Evolutionary conservation across 768 basidiomycete species (phyloP).

Genomic region (Coprinopsis cinerea): DNA sequence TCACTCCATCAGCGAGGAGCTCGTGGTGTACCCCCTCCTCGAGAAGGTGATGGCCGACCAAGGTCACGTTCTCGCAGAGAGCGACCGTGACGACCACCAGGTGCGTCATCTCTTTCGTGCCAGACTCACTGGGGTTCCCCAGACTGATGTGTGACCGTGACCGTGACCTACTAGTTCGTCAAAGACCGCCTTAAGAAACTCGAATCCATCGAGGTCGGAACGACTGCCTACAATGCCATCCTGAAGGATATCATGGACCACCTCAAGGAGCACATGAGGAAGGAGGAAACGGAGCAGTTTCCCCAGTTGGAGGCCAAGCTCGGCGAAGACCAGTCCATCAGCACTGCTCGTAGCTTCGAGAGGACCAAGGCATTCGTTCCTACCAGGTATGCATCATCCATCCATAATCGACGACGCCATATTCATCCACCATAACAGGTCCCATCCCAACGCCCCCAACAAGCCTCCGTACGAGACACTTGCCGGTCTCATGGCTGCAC

Average conservation of each 20-base stretch:
- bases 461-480: conserved; percentile 58
- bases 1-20: conserved; percentile 57
- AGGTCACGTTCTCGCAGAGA: conserved; percentile 44
- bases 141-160: not conserved
- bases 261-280: conserved; percentile 46
- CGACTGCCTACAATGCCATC: conserved; percentile 32
- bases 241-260: conserved; percentile 42
- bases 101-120: conserved; percentile 21
- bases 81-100: conserved; percentile 53
- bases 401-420: not conserved
- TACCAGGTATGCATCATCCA: conserved; percentile 37
- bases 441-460: conserved; percentile 34
- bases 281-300: conserved; percentile 52
- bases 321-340: conserved; percentile 34
- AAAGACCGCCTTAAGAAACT: conserved; percentile 38
- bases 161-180: conserved; percentile 17
- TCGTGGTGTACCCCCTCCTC: conserved; percentile 59
- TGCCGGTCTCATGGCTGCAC: conserved; percentile 45
- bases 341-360: conserved; percentile 40
- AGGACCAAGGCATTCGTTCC: conserved; percentile 57
- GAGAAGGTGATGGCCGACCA: conserved; percentile 48
- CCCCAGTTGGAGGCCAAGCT: conserved; percentile 46
- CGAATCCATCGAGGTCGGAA: conserved; percentile 37
- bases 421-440: not conserved
- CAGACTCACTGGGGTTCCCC: not conserved